Base-by-base conservation (phyloP, 768 basidiomycete genomes). In the Mycena rosella region DNA sequence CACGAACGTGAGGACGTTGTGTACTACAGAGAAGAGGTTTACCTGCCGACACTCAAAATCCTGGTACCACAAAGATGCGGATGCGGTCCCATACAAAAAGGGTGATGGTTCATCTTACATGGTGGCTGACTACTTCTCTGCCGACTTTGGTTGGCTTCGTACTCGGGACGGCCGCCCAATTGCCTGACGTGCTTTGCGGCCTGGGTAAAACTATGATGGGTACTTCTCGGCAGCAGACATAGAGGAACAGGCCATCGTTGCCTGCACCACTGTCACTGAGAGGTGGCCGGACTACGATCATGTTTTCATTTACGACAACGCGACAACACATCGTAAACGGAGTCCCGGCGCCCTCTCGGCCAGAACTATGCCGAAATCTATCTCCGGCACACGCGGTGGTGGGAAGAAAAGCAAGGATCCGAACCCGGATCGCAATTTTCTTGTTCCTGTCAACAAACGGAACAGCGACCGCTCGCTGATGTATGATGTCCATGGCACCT, bases 61-160 rank as follows among this genome's bases (percentile, higher is more conserved):
- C 8, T 82, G 79, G 78, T 57, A 73, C 18, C 69, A 78, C 36
- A 57, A 73, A n/a, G n/a, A 49, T 40, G 65, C 30, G 51, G 57
- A 32, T 20, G 59, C 62, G 38, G 62, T 52, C 11, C 80, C 77
- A 26, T 67, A 77, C 40, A 45, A 60, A 34, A 82, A 82, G 58
- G 79, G 79, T 17, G 79, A 81, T 24, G 63, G 80, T 1, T 63
- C 49, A 4, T 79, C 76, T 13, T 68, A 79, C 4, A 82, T 81
- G 79, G 76, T 81, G 24, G 75, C 78, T 26, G 57, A 57, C n/a
- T n/a, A n/a, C n/a, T n/a, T n/a, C n/a, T n/a, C n/a, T n/a, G n/a
- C n/a, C n/a, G n/a, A n/a, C n/a, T 77, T 73, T 69, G 75, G 77
- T 8, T 79, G 75, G 74, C 60, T 80, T 17, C 22, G 20, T 27